Evolutionary conservation across 2,329 filamentous ascomycete species (phyloP), one percentile per base, ranked within the genome.

Genomic region (Periconia sp.): DNA sequence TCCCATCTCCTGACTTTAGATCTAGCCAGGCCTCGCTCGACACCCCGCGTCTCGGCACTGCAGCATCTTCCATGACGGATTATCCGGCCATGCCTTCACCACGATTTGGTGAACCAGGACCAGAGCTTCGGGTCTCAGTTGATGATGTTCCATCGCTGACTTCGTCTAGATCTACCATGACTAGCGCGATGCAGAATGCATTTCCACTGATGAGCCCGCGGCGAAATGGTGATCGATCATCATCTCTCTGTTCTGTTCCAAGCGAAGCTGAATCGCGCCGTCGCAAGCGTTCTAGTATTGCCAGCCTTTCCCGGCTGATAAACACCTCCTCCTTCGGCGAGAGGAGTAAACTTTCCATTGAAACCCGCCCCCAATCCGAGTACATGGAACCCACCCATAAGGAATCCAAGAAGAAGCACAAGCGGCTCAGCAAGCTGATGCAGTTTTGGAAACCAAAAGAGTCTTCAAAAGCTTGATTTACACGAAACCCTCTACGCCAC

Each of bases 101-200:
- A 22, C 75, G 88, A 5, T 80, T 89, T 68, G 86, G 87, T 39
- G 87, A 91, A 52, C 86, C 86, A 15, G 86, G 85, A 0, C 87
- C 86, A 0, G 87, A 90, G 57, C 73, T 80, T 55, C 83, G 87
- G 33, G 80, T 87, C 24, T 92, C 88, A 1, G 78, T 85, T 22
- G 85, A 88, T 50, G 87, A 89, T 54, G 83, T 89, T 11, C 87
- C 88, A 3, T 91, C 88, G 2, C 70, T 85, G 52, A 88, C 86
- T 1, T 90, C 86, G 61, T 89, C 86, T 61, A 84, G 86, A 54
- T 91, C 88, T 8, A 89, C 86, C 8, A 89, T 86, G 81, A 87
- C 76, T 13, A 80, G 85, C 5, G 80, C 83, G 32, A 84, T 88
- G 54, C 88, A 86, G 56, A 74, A 74, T 24, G 78, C 78, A 31